These are phyloP conservation scores for Cichorium intybus DNA, from an alignment of 140 eudicot species.

Conservation along the genomic window DNA sequence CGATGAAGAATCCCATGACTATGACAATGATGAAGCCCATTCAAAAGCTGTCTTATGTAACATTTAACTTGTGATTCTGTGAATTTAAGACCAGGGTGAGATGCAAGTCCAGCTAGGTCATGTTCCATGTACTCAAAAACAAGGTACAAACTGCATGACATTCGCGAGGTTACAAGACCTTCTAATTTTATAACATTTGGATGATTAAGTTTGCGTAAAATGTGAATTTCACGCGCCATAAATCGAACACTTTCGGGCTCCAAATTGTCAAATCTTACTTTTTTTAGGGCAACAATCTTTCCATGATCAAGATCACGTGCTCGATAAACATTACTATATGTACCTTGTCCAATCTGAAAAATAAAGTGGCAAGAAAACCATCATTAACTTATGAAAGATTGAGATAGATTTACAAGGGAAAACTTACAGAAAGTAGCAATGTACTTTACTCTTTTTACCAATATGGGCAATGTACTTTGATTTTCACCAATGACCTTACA, in stretches of 20 bases:
- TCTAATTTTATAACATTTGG: slow-evolving; percentile 85
- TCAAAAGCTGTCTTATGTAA: slow-evolving; percentile 69
- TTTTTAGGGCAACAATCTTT: slow-evolving; percentile 85
- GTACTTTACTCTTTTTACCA: no score
- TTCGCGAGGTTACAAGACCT: slow-evolving; percentile 82
- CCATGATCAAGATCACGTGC: slow-evolving; percentile 87
- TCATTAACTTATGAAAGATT: slow-evolving; percentile 10
- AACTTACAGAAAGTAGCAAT: no score
- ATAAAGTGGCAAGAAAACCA: slow-evolving; percentile 9
- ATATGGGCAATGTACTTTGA: no score
- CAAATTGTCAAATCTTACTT: slow-evolving; percentile 78
- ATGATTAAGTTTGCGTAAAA: slow-evolving; percentile 76
- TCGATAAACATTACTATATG: slow-evolving; percentile 86
- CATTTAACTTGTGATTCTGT: slow-evolving; percentile 92
- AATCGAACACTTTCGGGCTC: slow-evolving; percentile 91
- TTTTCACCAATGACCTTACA: no score
- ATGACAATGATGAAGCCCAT: slow-evolving; percentile 86
- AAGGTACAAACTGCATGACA: slow-evolving; percentile 90
- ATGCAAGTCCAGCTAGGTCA: slow-evolving; percentile 84
- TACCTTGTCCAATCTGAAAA: slow-evolving; percentile 92
- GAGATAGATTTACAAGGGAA: background rate
- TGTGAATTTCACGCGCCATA: slow-evolving; percentile 89
- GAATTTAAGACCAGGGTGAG: slow-evolving; percentile 70
- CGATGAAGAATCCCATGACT: slow-evolving; percentile 73
- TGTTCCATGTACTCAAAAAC: slow-evolving; percentile 95